Evolutionary conservation across 495 filamentous ascomycete genomes (phyloP), one percentile per base, ranked within the genome.

Genomic region (Neurospora sp.): DNA sequence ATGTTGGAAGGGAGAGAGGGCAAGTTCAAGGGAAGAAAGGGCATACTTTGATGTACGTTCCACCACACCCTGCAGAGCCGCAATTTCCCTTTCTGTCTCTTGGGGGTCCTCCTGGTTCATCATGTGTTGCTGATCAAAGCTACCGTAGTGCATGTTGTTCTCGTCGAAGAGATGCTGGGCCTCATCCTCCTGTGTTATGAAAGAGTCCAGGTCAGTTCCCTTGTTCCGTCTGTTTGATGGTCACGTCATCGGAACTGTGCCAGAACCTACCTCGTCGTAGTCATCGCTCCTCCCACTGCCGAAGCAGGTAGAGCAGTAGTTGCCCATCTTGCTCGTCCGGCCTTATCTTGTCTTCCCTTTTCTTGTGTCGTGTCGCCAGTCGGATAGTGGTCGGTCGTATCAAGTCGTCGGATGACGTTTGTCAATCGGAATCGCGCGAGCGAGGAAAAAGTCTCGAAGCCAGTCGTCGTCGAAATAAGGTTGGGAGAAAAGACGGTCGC

Each of bases 51-150:
- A 87, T 38, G 86, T 88, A 59, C 84, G 84, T 70, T 84, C 84
- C 40, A 88, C 86, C 31, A 88, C 85, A 72, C 84, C 82, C 68
- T 87, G 85, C 69, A 88, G 75, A 75, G 86, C 87, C 81, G 88
- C 86, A 53, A 84, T 87, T 80, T 88, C 87, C 77, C 86, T 82
- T 79, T 88, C 86, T 39, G 84, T 84, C 77, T 88, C 87, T 71
- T 85, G 83, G 53, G 87, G 84, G 76, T 88, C 87, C 74, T 83
- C 85, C 75, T 86, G 86, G 12, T 82, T 78, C 71, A 81, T 82
- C 76, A 86, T 74, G 42, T 85, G 82, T 70, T 83, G 82, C 20
- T 86, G 84, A 75, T 81, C 83, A 74, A 88, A 88, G 77, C 85
- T 88, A 35, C 86, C 85, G 70, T 88, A 88, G 42, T 86, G 83